phyloP scores from a whole-genome alignment of 2,329 filamentous ascomycete species.

The Aspergillus clavatus region DNA sequence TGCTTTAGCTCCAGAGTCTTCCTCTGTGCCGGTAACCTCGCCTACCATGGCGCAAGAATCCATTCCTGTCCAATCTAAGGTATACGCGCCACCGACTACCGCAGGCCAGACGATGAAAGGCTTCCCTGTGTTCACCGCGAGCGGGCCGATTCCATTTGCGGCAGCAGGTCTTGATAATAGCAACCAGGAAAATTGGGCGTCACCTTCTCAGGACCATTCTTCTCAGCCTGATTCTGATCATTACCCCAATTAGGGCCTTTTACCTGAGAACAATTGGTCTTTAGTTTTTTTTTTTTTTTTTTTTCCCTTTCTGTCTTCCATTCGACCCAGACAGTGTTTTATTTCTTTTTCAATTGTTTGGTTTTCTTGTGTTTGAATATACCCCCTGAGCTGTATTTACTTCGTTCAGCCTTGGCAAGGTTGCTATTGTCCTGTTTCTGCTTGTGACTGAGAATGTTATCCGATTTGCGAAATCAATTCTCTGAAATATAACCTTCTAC shows the following conservation, averaged over 20 bases:
- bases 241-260: too few species aligned
- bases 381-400: conserved; percentile 9
- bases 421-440: too few species aligned
- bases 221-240: too few species aligned
- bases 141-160: conserved; percentile 41
- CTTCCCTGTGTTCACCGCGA: conserved; percentile 48
- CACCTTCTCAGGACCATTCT: too few species aligned
- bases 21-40: conserved; percentile 8
- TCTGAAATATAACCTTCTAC: too few species aligned
- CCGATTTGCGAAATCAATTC: too few species aligned
- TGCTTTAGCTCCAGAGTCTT: conserved; percentile 2
- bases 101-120: conserved; percentile 36
- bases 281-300: background rate
- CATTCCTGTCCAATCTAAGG: conserved; percentile 14
- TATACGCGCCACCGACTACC: conserved; percentile 28
- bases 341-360: background rate
- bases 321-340: background rate
- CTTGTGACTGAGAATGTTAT: too few species aligned
- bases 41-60: conserved; percentile 25
- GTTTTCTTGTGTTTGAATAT: conserved; percentile 9
- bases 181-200: background rate
- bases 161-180: conserved; percentile 5
- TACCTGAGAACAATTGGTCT: too few species aligned
- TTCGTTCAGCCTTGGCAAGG: background rate
- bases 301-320: background rate